Evolutionary conservation across 192 early-diverging fungal genomes (phyloP).

Genomic region (Podila epicladia): DNA sequence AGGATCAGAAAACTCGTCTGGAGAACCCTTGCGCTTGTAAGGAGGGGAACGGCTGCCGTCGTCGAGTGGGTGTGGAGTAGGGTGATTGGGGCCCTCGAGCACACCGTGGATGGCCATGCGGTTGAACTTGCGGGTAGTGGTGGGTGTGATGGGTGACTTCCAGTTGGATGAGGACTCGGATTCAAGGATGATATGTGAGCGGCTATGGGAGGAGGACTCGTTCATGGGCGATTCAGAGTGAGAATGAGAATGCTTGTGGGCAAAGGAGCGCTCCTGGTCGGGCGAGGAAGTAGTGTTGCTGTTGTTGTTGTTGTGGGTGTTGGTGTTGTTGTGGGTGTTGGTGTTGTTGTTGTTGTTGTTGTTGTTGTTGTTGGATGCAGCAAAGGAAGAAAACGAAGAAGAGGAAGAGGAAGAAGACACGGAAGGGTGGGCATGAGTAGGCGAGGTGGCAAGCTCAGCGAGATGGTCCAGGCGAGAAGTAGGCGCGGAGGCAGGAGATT

Average conservation of each 20-base stretch:
- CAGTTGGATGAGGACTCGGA: constrained; percentile 25
- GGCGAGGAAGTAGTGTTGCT: constrained; percentile 5
- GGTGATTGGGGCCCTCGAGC: constrained; percentile 18
- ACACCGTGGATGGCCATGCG: constrained; percentile 50
- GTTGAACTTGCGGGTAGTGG: constrained; percentile 40
- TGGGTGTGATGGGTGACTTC: constrained; percentile 48
- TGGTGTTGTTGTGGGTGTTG: constrained; percentile 4
- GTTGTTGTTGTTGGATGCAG: constrained; percentile 8
- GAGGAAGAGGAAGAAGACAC: not conserved
- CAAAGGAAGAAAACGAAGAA: not conserved
- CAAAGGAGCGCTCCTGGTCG: constrained; percentile 7
- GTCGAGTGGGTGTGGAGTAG: not conserved
- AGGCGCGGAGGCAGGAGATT: not conserved
- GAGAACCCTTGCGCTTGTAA: constrained; percentile 50
- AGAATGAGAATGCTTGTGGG: constrained; percentile 17
- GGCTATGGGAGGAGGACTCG: not conserved
- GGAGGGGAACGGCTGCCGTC: constrained; percentile 24
- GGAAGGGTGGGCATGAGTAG: not conserved
- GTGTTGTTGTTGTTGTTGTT: constrained; percentile 3
- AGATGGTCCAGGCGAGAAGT: constrained; percentile 9
- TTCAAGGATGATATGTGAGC: constrained; percentile 11
- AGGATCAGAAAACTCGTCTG: constrained; percentile 32
- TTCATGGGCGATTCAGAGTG: not conserved
- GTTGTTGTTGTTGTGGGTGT: constrained; percentile 4
- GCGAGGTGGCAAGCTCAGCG: constrained; percentile 9